Conservation (phyloP, 2,329 filamentous ascomycete genomes). For the Dothistroma septosporum region DNA sequence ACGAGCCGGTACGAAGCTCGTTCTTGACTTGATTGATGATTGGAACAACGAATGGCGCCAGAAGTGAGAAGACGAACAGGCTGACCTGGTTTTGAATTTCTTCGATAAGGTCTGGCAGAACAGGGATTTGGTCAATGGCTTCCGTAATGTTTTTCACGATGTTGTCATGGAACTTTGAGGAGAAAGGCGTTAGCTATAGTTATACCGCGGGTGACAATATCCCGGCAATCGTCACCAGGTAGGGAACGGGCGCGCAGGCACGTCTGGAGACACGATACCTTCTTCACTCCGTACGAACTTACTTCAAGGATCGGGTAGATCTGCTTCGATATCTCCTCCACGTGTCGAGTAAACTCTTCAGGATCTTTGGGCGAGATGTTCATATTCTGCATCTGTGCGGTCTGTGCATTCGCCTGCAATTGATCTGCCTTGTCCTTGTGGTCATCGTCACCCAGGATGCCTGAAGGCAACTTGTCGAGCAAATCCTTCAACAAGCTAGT, state of each 20-base stretch:
- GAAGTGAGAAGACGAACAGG: slow-evolving; percentile 83
- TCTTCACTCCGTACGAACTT: not conserved
- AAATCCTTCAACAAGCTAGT: slow-evolving; percentile 77
- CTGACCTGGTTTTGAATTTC: slow-evolving; percentile 83
- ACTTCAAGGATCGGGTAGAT: slow-evolving; percentile 79
- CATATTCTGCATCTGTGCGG: slow-evolving; percentile 71
- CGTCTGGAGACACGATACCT: too few relatives aligned
- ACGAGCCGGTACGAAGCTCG: slow-evolving; percentile 80
- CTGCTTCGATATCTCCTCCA: slow-evolving; percentile 68
- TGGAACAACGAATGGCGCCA: slow-evolving; percentile 82
- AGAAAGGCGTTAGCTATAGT: not conserved
- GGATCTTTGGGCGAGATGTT: slow-evolving; percentile 72
- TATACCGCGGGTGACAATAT: not conserved
- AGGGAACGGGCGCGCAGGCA: not conserved
- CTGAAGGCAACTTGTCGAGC: slow-evolving; percentile 74
- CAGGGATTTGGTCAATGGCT: slow-evolving; percentile 78
- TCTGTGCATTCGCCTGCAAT: slow-evolving; percentile 69
- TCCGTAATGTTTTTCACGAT: slow-evolving; percentile 74
- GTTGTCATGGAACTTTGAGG: slow-evolving; percentile 70
- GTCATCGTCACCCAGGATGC: slow-evolving; percentile 71
- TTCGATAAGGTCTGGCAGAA: slow-evolving; percentile 79
- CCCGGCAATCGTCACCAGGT: not conserved
- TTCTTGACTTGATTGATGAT: slow-evolving; percentile 82
- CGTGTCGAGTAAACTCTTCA: slow-evolving; percentile 76
- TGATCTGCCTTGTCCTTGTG: slow-evolving; percentile 73